These are phyloP conservation scores for Phaeosphaeriaceae sp. DNA, from an alignment of 2,329 filamentous ascomycete genomes.

Conservation along the genomic window DNA sequence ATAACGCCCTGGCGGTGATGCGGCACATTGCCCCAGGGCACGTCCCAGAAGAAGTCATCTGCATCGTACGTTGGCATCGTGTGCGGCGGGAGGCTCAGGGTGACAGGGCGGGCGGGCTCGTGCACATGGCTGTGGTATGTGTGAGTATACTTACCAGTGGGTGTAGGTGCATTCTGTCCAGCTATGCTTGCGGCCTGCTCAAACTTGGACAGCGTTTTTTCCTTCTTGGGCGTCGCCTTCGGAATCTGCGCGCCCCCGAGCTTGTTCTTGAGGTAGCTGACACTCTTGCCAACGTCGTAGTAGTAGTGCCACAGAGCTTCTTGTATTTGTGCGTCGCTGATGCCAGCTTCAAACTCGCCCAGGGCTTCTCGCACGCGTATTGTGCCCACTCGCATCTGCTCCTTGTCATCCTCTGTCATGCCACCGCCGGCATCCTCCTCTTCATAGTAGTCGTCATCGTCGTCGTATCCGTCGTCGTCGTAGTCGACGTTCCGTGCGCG, in stretches of 20 bases:
- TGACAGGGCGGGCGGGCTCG: slow-evolving; percentile 22
- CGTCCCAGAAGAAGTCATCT: slow-evolving; percentile 77
- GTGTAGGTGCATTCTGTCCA: slow-evolving; percentile 48
- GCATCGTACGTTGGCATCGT: slow-evolving; percentile 35
- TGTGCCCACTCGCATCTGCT: slow-evolving; percentile 70
- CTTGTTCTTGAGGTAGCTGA: slow-evolving; percentile 77
- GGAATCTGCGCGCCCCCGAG: slow-evolving; percentile 22
- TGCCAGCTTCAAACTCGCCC: slow-evolving; percentile 64
- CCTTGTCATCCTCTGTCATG: slow-evolving; percentile 43
- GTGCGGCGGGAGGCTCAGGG: slow-evolving; percentile 41
- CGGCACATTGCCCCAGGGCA: slow-evolving; percentile 83
- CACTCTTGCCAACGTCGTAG: slow-evolving; percentile 87
- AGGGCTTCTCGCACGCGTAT: slow-evolving; percentile 70
- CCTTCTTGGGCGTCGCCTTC: slow-evolving; percentile 45
- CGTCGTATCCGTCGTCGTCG: slow-evolving; percentile 61
- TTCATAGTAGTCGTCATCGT: slow-evolving; percentile 55
- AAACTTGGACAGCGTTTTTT: slow-evolving; percentile 53
- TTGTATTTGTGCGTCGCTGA: slow-evolving; percentile 77
- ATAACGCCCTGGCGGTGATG: slow-evolving; percentile 67
- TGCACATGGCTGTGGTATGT: slow-evolving; percentile 16
- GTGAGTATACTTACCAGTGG: slow-evolving; percentile 54
- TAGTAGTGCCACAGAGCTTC: slow-evolving; percentile 96
- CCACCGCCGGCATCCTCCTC: slow-evolving; percentile 27
- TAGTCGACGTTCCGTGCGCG: slow-evolving; percentile 57
- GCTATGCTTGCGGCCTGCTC: slow-evolving; percentile 53